Conservation (phyloP, 768 basidiomycete species). For the Mycena belliarum region DNA sequence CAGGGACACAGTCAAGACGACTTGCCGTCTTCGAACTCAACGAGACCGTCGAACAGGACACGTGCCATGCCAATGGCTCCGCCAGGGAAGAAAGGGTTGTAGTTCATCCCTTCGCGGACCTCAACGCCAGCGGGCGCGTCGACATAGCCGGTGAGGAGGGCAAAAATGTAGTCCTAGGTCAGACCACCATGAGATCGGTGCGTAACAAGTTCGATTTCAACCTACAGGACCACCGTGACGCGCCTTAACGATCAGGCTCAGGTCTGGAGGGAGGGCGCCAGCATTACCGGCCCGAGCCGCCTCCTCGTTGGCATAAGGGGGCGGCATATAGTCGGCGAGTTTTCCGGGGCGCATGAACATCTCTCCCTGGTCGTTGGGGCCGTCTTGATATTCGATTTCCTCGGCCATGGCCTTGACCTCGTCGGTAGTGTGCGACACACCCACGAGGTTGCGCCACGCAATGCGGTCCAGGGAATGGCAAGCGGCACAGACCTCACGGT, state of each 20-base stretch:
- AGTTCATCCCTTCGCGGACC: conserved; percentile 97
- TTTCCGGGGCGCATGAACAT: conserved; percentile 99
- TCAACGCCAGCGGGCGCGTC: conserved; percentile 96
- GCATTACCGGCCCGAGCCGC: conserved; percentile 92
- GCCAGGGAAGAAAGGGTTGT: conserved; percentile 98
- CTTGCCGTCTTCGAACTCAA: conserved; percentile 94
- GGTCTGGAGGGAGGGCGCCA: conserved; percentile 95
- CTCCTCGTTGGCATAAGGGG: conserved; percentile 96
- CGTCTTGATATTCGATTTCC: conserved; percentile 95
- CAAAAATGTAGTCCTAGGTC: conserved; percentile 90
- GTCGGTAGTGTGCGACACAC: conserved; percentile 93
- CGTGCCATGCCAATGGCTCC: conserved; percentile 99
- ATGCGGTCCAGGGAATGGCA: conserved; percentile 99
- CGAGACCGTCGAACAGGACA: conserved; percentile 91
- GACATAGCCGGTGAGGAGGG: conserved; percentile 94
- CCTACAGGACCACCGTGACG: conserved; percentile 94
- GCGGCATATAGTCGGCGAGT: conserved; percentile 94
- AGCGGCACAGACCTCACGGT: conserved; percentile 98
- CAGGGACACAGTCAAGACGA: not conserved
- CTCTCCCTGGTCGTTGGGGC: conserved; percentile 91
- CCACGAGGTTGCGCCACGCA: conserved; percentile 99
- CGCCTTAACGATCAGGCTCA: conserved; percentile 96
- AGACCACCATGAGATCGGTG: not conserved
- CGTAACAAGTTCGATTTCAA: conserved; percentile 24
- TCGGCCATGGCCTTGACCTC: conserved; percentile 92